Conservation (phyloP, 208 protist genomes). For the Trypanosoma congolense region DNA sequence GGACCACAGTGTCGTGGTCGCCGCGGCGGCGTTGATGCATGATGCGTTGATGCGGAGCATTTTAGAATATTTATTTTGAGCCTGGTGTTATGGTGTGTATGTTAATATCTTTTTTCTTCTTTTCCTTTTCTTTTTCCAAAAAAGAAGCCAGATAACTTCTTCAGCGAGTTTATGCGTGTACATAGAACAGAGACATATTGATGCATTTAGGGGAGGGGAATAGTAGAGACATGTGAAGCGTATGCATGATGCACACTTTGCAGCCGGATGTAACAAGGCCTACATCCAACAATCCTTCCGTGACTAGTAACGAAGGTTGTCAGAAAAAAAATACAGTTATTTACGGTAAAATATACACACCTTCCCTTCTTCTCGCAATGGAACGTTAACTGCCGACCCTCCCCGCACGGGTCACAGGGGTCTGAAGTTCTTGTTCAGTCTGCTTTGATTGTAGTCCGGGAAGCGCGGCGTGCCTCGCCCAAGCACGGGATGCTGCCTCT, state of each 20-base stretch:
- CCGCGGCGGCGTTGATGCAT: background rate
- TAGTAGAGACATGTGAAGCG: background rate
- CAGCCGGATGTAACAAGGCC: too few species aligned
- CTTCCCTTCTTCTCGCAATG: background rate
- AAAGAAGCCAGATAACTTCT: background rate
- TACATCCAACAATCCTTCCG: too few species aligned
- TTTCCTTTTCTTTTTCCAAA: background rate
- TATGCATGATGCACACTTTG: background rate
- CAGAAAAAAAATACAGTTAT: background rate
- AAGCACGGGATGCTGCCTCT: constrained; percentile 59
- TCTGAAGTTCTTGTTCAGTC: constrained; percentile 57
- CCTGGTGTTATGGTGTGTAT: background rate
- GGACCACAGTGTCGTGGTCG: background rate
- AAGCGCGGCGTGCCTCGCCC: constrained; percentile 47
- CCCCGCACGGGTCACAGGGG: constrained; percentile 39
- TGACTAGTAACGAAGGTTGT: too few species aligned
- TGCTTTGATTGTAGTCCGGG: constrained; percentile 67
- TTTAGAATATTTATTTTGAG: background rate
- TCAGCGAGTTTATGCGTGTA: background rate
- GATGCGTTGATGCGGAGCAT: constrained; percentile 1
- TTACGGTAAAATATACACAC: background rate
- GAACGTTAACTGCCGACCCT: too few species aligned
- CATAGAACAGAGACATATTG: background rate
- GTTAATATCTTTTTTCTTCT: background rate
- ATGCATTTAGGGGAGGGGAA: background rate